Conservation (phyloP, 768 basidiomycete genomes). For the Boletus vermiculosoides region DNA sequence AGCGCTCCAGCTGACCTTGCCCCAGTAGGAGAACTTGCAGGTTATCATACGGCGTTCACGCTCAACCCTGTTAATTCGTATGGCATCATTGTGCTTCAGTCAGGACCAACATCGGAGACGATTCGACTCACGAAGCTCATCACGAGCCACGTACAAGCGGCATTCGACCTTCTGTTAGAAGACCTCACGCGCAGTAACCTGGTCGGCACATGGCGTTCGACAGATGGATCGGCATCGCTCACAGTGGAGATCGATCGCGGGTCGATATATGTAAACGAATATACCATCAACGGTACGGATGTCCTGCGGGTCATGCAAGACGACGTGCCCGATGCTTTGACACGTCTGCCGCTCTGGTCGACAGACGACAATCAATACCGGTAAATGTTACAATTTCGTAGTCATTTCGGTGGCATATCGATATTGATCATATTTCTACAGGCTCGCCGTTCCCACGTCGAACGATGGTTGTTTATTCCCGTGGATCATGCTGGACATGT, state of each 20-base stretch:
- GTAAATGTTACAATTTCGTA: constrained; percentile 7
- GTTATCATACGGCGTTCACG: constrained; percentile 41
- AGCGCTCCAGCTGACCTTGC: not conserved
- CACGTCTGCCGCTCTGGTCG: constrained; percentile 32
- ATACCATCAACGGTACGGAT: constrained; percentile 35
- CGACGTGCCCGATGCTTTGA: not conserved
- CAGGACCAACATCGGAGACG: constrained; percentile 37
- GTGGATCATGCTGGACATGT: constrained; percentile 22
- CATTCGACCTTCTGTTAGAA: constrained; percentile 34
- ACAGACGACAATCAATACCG: constrained; percentile 43
- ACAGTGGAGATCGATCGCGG: constrained; percentile 31
- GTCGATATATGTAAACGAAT: constrained; percentile 31
- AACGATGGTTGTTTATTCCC: constrained; percentile 23
- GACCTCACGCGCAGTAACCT: constrained; percentile 28
- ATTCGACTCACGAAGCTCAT: constrained; percentile 33
- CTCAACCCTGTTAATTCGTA: constrained; percentile 41
- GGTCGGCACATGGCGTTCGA: constrained; percentile 36
- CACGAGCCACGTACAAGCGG: constrained; percentile 34
- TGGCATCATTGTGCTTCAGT: constrained; percentile 41
- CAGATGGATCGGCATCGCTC: constrained; percentile 28
- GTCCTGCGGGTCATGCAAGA: constrained; percentile 35
- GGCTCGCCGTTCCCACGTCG: constrained; percentile 14
- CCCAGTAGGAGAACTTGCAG: constrained; percentile 39
- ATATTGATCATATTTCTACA: not conserved
- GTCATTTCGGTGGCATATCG: not conserved